These are phyloP conservation scores for Scutellaria galericulata DNA, from an alignment of 257 asterid genomes.

Conservation along the genomic window DNA sequence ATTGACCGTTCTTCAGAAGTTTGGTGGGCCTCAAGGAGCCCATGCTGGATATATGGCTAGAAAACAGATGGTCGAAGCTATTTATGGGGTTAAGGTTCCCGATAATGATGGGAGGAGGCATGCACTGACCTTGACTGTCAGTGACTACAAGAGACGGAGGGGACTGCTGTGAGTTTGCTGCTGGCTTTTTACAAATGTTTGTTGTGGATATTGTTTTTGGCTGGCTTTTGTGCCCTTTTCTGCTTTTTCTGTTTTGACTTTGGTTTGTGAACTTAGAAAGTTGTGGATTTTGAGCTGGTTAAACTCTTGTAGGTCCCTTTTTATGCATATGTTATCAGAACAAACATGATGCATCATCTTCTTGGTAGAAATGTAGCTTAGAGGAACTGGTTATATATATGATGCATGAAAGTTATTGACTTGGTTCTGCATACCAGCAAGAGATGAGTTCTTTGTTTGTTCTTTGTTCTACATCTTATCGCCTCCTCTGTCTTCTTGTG, in stretches of 20 bases:
- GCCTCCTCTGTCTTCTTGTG: neutral
- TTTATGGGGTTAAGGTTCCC: slow-evolving; percentile 72
- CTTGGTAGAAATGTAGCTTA: neutral
- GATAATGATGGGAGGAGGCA: slow-evolving; percentile 94
- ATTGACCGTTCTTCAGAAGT: slow-evolving; percentile 70
- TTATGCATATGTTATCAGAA: neutral
- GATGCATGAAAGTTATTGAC: neutral
- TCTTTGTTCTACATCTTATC: neutral
- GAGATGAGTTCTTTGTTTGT: neutral
- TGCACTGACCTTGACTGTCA: slow-evolving; percentile 78
- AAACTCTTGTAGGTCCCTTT: neutral
- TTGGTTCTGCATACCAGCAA: neutral
- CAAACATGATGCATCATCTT: slow-evolving; percentile 7
- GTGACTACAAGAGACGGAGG: slow-evolving; percentile 92
- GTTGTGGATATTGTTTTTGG: slow-evolving; percentile 16
- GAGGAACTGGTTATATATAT: neutral
- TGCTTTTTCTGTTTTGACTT: neutral
- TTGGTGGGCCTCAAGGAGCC: slow-evolving; percentile 84
- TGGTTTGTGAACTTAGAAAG: slow-evolving; percentile 5
- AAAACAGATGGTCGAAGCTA: slow-evolving; percentile 87
- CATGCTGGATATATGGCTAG: slow-evolving; percentile 91
- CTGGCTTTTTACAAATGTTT: neutral
- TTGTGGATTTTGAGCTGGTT: slow-evolving; percentile 22
- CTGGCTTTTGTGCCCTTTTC: neutral
- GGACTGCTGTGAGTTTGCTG: slow-evolving; percentile 65